Evolutionary conservation across 495 filamentous ascomycete species (phyloP).

Genomic region (Xylaria cubensis): DNA sequence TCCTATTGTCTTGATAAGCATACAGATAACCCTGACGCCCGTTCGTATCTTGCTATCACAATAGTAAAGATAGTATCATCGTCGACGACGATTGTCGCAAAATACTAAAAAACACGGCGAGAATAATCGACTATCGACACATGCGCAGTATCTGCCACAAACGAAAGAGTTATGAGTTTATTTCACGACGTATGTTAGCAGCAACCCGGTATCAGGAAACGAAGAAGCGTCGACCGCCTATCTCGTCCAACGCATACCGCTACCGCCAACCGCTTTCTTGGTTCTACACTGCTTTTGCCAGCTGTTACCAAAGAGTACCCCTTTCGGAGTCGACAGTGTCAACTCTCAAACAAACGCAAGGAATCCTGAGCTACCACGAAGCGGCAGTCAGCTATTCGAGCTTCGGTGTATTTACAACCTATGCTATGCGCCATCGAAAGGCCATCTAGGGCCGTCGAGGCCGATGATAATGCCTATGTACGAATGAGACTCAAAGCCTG

Average conservation of each 20-base stretch:
- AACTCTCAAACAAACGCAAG: not conserved
- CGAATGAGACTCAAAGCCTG: not conserved
- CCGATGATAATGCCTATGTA: not conserved
- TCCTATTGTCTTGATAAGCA: not conserved
- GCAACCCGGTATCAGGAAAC: not conserved
- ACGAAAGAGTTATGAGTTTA: not conserved
- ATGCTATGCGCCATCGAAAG: not conserved
- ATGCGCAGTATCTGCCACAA: not conserved
- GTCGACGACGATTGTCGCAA: not conserved
- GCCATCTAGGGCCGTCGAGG: not conserved
- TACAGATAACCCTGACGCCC: not conserved
- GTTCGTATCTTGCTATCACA: not conserved
- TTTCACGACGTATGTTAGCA: not conserved
- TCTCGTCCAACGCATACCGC: not conserved
- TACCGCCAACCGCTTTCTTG: not conserved
- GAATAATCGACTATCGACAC: not conserved
- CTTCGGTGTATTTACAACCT: not conserved
- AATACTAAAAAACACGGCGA: not conserved
- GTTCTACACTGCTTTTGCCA: not conserved
- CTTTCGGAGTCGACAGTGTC: not conserved
- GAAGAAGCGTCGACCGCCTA: not conserved
- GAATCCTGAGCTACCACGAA: not conserved
- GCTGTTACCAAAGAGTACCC: not conserved
- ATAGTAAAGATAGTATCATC: not conserved
- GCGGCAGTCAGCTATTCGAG: not conserved